Evolutionary conservation across 2,329 filamentous ascomycete species (phyloP).

Genomic region (Sporothrix pseudoabietina): DNA sequence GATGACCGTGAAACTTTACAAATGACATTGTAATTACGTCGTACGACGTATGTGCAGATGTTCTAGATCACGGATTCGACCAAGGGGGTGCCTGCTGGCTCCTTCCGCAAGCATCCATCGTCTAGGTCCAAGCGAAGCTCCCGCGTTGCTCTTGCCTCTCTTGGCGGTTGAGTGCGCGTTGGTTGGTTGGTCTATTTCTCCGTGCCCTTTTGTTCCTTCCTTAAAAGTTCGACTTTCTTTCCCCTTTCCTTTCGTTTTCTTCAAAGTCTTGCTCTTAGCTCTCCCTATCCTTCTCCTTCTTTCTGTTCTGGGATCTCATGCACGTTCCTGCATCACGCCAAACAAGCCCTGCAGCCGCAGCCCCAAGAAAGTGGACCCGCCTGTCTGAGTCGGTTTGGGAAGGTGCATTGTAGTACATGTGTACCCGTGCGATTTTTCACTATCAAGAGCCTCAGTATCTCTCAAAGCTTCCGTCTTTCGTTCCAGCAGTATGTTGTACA

Average conservation of each 20-base stretch:
- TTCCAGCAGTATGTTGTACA: neutral
- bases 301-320: slow-evolving; percentile 3
- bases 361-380: neutral
- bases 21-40: too few species aligned
- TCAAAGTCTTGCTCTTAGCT: slow-evolving; percentile 7
- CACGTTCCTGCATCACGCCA: slow-evolving; percentile 22
- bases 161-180: neutral
- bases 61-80: neutral
- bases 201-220: neutral
- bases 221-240: neutral
- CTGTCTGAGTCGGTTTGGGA: slow-evolving; percentile 16
- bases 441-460: too few species aligned
- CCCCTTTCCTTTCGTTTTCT: slow-evolving; percentile 17
- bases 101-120: slow-evolving; percentile 7
- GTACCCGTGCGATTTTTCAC: slow-evolving; percentile 3
- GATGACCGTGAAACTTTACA: neutral
- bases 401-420: neutral
- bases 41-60: neutral
- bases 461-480: neutral
- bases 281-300: neutral
- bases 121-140: neutral
- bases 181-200: neutral
- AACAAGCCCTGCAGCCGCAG: slow-evolving; percentile 15
- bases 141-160: neutral
- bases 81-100: neutral